Evolutionary conservation across 345 rosid species (phyloP).

Genomic region (Eucalyptus curtisii): DNA sequence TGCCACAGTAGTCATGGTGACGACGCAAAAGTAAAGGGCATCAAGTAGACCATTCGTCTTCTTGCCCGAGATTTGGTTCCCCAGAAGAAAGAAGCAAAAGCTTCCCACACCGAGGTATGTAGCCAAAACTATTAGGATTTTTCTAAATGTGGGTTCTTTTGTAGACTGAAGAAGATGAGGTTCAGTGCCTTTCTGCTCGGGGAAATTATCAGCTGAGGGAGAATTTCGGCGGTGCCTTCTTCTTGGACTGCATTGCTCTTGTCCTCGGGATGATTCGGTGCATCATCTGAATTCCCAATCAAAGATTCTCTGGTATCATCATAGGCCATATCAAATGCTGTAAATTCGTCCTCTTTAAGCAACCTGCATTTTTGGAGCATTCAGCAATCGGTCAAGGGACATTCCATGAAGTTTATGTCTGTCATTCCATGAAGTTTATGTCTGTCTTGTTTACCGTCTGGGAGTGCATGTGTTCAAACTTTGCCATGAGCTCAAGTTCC

Average conservation of each 20-base stretch:
- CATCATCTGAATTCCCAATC: neutral
- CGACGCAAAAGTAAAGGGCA: conserved; percentile 38
- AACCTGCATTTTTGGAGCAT: neutral
- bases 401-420: neutral
- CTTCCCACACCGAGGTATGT: conserved; percentile 29
- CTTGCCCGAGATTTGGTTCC: conserved; percentile 29
- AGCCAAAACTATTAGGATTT: conserved; percentile 2
- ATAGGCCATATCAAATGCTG: conserved; percentile 9
- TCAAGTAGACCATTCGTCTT: conserved; percentile 40
- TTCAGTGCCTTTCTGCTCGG: neutral
- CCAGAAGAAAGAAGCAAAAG: conserved; percentile 23
- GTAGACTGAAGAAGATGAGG: neutral
- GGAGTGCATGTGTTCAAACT: neutral
- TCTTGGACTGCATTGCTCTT: conserved; percentile 6
- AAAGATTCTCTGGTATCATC: conserved; percentile 17
- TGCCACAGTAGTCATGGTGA: conserved; percentile 49
- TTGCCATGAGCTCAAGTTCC: neutral
- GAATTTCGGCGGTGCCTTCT: conserved; percentile 1
- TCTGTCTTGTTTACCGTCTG: neutral
- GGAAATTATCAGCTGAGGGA: neutral
- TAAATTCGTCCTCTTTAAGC: neutral
- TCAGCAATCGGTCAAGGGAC: neutral
- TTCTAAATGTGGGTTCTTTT: conserved; percentile 6
- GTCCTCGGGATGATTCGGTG: neutral
- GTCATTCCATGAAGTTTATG: neutral